Base-by-base conservation (phyloP, 2,329 filamentous ascomycete species). In the Cytospora paraplurivora region DNA sequence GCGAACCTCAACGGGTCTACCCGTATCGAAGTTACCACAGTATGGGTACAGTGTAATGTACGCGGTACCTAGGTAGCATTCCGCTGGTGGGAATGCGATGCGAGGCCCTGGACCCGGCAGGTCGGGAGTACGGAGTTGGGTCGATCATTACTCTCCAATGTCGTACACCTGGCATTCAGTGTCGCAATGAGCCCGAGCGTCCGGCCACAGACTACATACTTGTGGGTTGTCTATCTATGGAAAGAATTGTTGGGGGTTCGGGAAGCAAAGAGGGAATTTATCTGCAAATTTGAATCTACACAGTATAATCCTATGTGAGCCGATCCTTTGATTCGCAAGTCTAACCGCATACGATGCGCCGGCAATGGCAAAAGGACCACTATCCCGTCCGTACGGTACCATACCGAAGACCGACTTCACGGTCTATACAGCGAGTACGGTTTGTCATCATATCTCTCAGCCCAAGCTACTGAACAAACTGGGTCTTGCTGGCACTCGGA, bases 1-100 rank as follows among this genome's bases (percentile, higher is more conserved):
- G 61, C 50, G 33, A 47, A 35, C 35, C 49, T 59, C 35, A 49
- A 53, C 61, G 61, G 61, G 55, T 59, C 61, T 58, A 59, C 61
- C 61, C 61, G 61, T 53, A 53, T 57, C 54, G 27, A 57, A 54
- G 60, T 54, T 62, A 56, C 41, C 56, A 10, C 41, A n/a, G 41
- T n/a, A 44, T 10, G 41, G 15, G 15, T n/a, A 19, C 15, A 3
- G 6, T 13, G 17, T 41, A 41, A 7, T 41, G 38, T 17, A 27
- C 27, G 27, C 27, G 27, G 27, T 27, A 27, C 27, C 27, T 27
- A 12, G 5, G 17, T 41, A 17, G 38, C 12, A 17, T 7, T 41
- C 15, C 15, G 41, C n/a, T n/a, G 5, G 41, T n/a, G 17, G 41
- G 17, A 44, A 7, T n/a, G 41, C 17, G 41, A 44, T 44, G 41